Evolutionary conservation across 306 rosid genomes (phyloP).

Genomic region (Cicer pinnatifidum): DNA sequence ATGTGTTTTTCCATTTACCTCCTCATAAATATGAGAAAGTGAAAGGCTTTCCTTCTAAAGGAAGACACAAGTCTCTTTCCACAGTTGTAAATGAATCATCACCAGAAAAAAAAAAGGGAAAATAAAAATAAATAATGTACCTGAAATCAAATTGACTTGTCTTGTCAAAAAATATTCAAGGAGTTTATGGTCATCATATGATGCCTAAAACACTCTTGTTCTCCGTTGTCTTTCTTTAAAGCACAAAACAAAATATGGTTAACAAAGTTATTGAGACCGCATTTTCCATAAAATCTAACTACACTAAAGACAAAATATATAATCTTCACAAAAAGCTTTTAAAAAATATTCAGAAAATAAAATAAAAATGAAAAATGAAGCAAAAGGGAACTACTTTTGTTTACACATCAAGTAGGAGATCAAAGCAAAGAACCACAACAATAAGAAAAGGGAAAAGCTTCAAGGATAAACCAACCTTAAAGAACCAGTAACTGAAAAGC

Average conservation of each 20-base stretch:
- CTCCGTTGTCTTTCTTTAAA: conserved; percentile 32
- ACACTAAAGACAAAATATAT: conserved; percentile 22
- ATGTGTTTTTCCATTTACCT: conserved; percentile 44
- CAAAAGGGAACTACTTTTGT: conserved; percentile 39
- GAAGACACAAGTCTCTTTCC: conserved; percentile 73
- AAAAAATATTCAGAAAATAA: neutral
- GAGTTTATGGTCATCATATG: conserved; percentile 36
- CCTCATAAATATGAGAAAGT: conserved; percentile 44
- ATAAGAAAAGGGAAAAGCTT: neutral
- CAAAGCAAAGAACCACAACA: conserved; percentile 48
- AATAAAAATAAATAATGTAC: conserved; percentile 31
- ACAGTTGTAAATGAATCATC: conserved; percentile 55
- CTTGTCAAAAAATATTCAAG: conserved; percentile 31
- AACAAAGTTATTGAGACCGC: neutral
- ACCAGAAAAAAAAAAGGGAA: conserved; percentile 43
- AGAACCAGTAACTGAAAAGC: conserved; percentile 57
- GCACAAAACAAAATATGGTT: conserved; percentile 15
- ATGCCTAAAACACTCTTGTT: conserved; percentile 9
- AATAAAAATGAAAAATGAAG: conserved; percentile 23
- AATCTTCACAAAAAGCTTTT: neutral
- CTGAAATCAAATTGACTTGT: conserved; percentile 53
- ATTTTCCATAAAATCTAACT: conserved; percentile 3
- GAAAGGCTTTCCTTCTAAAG: conserved; percentile 77
- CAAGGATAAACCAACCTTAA: conserved; percentile 76
- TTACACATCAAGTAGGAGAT: conserved; percentile 49